A percentile compares a stretch with the other conserved stretches of the same genome.
Evolutionary conservation across 768 basidiomycete genomes (phyloP).

Genomic region (Mycena vitilis): DNA sequence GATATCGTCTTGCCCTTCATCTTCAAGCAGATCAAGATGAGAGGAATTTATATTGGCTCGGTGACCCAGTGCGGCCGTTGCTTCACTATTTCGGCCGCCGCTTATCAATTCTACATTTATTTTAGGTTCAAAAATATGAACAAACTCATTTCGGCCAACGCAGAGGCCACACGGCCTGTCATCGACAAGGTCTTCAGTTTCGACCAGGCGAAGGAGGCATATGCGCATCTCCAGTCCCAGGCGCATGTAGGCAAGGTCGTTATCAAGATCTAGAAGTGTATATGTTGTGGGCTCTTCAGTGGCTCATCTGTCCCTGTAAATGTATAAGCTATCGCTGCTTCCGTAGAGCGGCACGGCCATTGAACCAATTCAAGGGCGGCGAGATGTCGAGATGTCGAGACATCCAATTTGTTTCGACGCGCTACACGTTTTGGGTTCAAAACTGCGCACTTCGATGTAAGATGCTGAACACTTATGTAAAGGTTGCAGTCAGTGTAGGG

Average conservation of each 20-base stretch:
- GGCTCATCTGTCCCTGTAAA: too few relatives aligned
- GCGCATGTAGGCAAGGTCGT: neutral
- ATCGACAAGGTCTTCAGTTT: neutral
- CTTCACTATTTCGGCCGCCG: neutral
- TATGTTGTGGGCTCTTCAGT: too few relatives aligned
- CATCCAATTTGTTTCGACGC: too few relatives aligned
- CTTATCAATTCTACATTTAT: neutral
- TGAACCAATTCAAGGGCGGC: too few relatives aligned
- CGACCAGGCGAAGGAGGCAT: neutral
- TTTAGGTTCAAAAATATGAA: neutral
- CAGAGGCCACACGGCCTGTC: neutral
- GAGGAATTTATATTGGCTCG: constrained; percentile 67
- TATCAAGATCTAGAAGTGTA: neutral
- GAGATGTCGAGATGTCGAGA: too few relatives aligned
- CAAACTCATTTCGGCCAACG: neutral
- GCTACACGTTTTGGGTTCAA: too few relatives aligned
- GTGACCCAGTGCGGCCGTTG: constrained; percentile 58
- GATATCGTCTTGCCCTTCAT: constrained; percentile 50
- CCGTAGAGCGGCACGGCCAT: too few relatives aligned
- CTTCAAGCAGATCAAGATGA: constrained; percentile 52
- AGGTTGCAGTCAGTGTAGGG: too few relatives aligned
- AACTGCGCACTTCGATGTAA: too few relatives aligned
- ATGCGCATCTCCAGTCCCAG: neutral
- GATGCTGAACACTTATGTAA: too few relatives aligned
- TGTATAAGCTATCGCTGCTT: too few relatives aligned